Conservation (phyloP, 345 rosid genomes). For the Psidium friedrichsthalianum region DNA sequence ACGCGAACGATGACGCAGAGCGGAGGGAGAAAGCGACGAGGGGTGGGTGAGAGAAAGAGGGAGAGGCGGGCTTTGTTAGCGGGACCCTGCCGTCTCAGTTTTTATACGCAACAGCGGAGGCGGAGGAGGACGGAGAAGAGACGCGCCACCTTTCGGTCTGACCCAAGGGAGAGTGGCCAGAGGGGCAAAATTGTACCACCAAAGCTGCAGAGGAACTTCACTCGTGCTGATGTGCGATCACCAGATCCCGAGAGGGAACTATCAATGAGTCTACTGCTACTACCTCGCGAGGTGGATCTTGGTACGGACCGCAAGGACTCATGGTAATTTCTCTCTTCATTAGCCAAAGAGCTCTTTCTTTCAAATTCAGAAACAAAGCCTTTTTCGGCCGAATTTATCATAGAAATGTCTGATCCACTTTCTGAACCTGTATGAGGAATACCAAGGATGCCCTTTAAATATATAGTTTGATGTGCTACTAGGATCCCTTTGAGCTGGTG, state of each 20-base stretch:
- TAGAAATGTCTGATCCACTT: slow-evolving; percentile 32
- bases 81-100: background rate
- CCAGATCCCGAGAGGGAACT: slow-evolving; percentile 22
- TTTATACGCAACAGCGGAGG: background rate
- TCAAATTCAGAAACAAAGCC: slow-evolving; percentile 27
- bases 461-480: slow-evolving; percentile 23
- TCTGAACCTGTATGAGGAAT: slow-evolving; percentile 37
- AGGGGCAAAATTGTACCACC: slow-evolving; percentile 49
- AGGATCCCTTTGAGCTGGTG: slow-evolving; percentile 27
- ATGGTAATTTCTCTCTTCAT: slow-evolving; percentile 20
- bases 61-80: background rate
- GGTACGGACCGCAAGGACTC: slow-evolving; percentile 32
- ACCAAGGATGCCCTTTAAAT: slow-evolving; percentile 36
- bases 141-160: slow-evolving; percentile 1
- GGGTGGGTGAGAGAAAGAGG: too few relatives aligned
- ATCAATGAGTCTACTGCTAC: slow-evolving; percentile 19
- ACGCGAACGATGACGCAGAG: slow-evolving; percentile 1
- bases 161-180: slow-evolving; percentile 1
- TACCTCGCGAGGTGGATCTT: slow-evolving; percentile 30
- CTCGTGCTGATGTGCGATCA: slow-evolving; percentile 16
- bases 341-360: slow-evolving; percentile 18
- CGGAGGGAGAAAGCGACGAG: background rate
- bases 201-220: slow-evolving; percentile 70
- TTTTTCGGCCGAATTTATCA: slow-evolving; percentile 26
- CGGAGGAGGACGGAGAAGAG: background rate